Evolutionary conservation across 805 yeast genomes (phyloP), one percentile per base, ranked within the genome.

Genomic region (Kazachstania kunashirensis): DNA sequence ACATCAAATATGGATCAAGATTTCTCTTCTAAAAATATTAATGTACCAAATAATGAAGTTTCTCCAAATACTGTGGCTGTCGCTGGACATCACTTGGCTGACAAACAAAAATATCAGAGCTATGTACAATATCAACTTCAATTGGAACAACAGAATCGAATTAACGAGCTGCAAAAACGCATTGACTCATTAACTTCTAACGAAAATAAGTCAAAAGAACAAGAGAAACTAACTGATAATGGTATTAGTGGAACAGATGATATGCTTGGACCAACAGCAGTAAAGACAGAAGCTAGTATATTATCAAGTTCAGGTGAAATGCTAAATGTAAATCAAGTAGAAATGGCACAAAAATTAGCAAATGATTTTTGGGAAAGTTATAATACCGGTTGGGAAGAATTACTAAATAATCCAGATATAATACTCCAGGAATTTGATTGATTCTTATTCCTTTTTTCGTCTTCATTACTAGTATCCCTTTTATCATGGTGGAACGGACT

Each of bases 331-430:
- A 29, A 20, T 9, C 30, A 30, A 16, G 44, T 12, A 14, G 37
- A 45, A 8, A 16, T 43, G 24, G 42, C 47, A 2, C 43, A 37
- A 19, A 27, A 42, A 29, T 33, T 50, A 20, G 46, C 48, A 3
- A 52, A 48, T 27, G 53, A 49, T 24, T 50, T 51, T 24, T 50
- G 55, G 54, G 36, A 37, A 31, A 45, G 35, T 19, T 52, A 50
- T 36, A 49, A 49, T 29, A 28, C 34, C 5, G 49, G 48, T 2
- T 46, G 52, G 51, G 48, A 48, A 4, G 41, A 48, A 24, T 28
- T 48, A 12, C 24, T 49, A 26, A 42, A 37, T 20, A 34, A 40
- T 13, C 25, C 41, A 10, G 39, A 33, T 21, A 9, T 14, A 11
- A 15, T 35, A n/a, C 29, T 35, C 9, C 26, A 29, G 7, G 31